A percentile compares a stretch with the other conserved stretches of the same genome.
phyloP scores from a whole-genome alignment of 2,329 filamentous ascomycete species.

The Aspergillus japonicus region DNA sequence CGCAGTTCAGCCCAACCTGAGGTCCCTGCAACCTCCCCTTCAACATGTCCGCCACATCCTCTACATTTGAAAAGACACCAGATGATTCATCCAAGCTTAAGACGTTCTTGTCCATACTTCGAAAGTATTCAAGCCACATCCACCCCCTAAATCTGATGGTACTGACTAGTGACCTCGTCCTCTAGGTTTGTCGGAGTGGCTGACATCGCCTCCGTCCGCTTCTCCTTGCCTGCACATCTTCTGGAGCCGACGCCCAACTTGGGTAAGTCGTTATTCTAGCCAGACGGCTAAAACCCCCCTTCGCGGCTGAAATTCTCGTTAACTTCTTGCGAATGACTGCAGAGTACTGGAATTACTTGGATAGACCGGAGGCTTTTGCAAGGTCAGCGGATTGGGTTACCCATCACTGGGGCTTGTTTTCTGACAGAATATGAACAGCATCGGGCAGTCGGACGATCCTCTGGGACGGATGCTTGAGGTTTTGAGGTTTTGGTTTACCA shows the following conservation, averaged over 20 bases:
- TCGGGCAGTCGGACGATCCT: constrained; percentile 85
- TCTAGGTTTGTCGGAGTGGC: constrained; percentile 88
- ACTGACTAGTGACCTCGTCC: constrained; percentile 18
- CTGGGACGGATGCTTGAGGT: constrained; percentile 94
- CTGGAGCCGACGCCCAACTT: constrained; percentile 95
- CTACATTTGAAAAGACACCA: constrained; percentile 54
- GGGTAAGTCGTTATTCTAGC: constrained; percentile 43
- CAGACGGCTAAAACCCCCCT: neutral
- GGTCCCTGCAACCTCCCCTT: neutral
- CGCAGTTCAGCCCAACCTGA: neutral
- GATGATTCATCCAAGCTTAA: constrained; percentile 86
- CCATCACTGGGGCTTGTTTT: constrained; percentile 22
- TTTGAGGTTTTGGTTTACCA: constrained; percentile 96
- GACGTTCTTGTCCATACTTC: constrained; percentile 82
- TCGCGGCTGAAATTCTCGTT: constrained; percentile 17
- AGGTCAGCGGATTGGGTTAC: constrained; percentile 46
- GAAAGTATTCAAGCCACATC: constrained; percentile 61
- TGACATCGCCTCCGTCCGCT: constrained; percentile 92
- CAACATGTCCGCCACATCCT: constrained; percentile 30
- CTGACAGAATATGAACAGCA: constrained; percentile 51
- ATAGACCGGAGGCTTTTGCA: constrained; percentile 86
- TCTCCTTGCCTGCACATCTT: constrained; percentile 91
- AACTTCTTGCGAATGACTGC: constrained; percentile 1
- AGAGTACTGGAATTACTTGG: constrained; percentile 99
- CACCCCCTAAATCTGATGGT: neutral